Evolutionary conservation across 495 filamentous ascomycete species (phyloP).

Genomic region (Neurospora sp.): DNA sequence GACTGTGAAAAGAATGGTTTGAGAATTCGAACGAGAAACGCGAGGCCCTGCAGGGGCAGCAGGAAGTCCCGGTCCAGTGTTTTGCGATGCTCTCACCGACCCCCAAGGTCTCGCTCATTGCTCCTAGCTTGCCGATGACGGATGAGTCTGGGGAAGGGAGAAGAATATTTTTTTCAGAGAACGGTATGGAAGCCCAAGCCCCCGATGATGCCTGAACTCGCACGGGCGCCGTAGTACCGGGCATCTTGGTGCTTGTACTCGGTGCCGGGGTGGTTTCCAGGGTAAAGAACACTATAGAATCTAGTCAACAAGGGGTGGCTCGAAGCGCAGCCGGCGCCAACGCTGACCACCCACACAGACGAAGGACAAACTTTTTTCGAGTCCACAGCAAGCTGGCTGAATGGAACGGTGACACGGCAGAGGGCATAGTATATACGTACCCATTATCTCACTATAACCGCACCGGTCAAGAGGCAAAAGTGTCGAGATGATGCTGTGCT

Average conservation of each 20-base stretch:
- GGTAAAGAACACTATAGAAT: neutral
- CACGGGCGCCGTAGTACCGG: neutral
- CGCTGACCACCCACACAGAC: neutral
- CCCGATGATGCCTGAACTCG: neutral
- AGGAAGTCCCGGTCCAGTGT: neutral
- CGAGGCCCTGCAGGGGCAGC: neutral
- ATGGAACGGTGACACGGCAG: neutral
- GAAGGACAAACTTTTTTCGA: neutral
- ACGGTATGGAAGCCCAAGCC: neutral
- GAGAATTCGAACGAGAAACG: neutral
- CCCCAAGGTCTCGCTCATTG: neutral
- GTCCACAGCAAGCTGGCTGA: neutral
- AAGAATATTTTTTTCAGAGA: neutral
- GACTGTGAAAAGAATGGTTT: neutral
- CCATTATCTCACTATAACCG: neutral
- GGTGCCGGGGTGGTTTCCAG: neutral
- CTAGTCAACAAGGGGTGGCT: neutral
- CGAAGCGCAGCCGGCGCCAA: constrained; percentile 5
- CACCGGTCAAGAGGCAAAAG: neutral
- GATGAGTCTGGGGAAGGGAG: neutral
- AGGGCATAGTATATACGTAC: neutral
- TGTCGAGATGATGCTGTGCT: constrained; percentile 4
- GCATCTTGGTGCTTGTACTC: neutral
- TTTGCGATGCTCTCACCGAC: neutral
- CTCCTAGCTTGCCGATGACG: neutral